phyloP scores from a whole-genome alignment of 257 asterid species.

The Rauvolfia tetraphylla region DNA sequence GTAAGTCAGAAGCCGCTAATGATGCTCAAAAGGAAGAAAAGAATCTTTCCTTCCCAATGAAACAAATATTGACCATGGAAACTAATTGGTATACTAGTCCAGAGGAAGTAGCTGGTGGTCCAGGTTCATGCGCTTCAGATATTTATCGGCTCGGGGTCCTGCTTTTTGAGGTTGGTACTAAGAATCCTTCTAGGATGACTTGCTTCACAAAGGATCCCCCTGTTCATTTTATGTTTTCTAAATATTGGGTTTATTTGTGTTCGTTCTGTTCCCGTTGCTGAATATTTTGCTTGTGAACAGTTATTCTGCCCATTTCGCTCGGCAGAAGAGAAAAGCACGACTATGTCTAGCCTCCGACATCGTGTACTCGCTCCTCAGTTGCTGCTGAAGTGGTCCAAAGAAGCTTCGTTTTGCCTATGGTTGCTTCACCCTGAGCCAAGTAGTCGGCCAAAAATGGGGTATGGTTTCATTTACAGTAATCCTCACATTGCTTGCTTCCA shows the following conservation, averaged over 20 bases:
- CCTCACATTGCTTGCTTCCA: background rate
- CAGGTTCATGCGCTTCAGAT: slow-evolving; percentile 69
- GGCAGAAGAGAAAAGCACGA: slow-evolving; percentile 64
- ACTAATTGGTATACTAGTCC: slow-evolving; percentile 80
- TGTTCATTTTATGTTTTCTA: background rate
- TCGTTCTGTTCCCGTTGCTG: slow-evolving; percentile 5
- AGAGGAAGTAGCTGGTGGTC: slow-evolving; percentile 62
- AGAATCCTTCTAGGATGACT: background rate
- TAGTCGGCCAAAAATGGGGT: slow-evolving; percentile 83
- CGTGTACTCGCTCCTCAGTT: slow-evolving; percentile 93
- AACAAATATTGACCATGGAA: slow-evolving; percentile 75
- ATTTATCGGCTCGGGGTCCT: slow-evolving; percentile 87
- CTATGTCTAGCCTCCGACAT: slow-evolving; percentile 81
- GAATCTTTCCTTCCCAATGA: slow-evolving; percentile 74
- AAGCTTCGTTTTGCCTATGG: slow-evolving; percentile 97
- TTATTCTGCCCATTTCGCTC: slow-evolving; percentile 69
- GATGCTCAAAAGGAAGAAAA: slow-evolving; percentile 43
- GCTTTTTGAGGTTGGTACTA: slow-evolving; percentile 75
- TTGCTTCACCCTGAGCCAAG: slow-evolving; percentile 87
- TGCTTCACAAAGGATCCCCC: background rate
- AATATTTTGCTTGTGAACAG: slow-evolving; percentile 43
- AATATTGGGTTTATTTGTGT: background rate
- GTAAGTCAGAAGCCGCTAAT: slow-evolving; percentile 28
- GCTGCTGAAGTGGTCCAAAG: slow-evolving; percentile 95
- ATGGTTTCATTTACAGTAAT: slow-evolving; percentile 16